phyloP scores from a whole-genome alignment of 805 yeast species.

The Spathaspora gorwiae region DNA sequence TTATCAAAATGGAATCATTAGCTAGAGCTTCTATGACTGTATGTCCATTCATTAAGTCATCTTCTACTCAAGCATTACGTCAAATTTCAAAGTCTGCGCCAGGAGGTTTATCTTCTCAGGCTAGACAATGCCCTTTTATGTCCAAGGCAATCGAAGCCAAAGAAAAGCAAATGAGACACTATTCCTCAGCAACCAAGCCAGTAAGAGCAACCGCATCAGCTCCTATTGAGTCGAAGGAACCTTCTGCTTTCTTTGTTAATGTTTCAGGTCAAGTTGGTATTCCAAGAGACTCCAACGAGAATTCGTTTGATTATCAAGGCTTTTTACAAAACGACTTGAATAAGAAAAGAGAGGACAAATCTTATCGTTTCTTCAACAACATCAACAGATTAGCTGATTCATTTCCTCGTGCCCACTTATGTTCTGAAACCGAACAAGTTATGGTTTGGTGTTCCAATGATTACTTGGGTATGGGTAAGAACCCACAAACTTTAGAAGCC shows the following conservation, averaged over 20 bases:
- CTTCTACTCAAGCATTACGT: conserved; percentile 57
- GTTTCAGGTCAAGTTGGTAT: conserved; percentile 27
- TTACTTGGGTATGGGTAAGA: conserved; percentile 90
- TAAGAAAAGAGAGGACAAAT: conserved; percentile 79
- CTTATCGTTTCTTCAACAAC: conserved; percentile 95
- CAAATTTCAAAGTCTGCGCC: conserved; percentile 41
- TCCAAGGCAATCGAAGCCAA: conserved; percentile 62
- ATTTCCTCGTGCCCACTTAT: conserved; percentile 89
- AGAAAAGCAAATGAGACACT: conserved; percentile 29
- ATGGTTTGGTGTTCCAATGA: conserved; percentile 99
- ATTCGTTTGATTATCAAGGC: conserved; percentile 66
- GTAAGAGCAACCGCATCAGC: conserved; percentile 37
- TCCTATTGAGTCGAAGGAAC: conserved; percentile 25
- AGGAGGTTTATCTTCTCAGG: conserved; percentile 49
- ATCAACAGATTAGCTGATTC: conserved; percentile 92
- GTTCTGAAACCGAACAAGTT: conserved; percentile 71
- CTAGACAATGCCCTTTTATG: conserved; percentile 86
- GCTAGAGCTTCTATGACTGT: conserved; percentile 71
- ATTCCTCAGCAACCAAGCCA: conserved; percentile 45
- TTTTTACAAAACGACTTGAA: conserved; percentile 61
- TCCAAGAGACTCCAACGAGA: conserved; percentile 23
- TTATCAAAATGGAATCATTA: conserved; percentile 62
- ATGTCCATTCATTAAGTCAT: conserved; percentile 77
- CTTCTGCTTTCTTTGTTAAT: conserved; percentile 20
- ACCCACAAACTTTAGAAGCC: conserved; percentile 62